Evolutionary conservation across 2,329 filamentous ascomycete genomes (phyloP), one percentile per base, ranked within the genome.

Genomic region (Penicillium sp.): DNA sequence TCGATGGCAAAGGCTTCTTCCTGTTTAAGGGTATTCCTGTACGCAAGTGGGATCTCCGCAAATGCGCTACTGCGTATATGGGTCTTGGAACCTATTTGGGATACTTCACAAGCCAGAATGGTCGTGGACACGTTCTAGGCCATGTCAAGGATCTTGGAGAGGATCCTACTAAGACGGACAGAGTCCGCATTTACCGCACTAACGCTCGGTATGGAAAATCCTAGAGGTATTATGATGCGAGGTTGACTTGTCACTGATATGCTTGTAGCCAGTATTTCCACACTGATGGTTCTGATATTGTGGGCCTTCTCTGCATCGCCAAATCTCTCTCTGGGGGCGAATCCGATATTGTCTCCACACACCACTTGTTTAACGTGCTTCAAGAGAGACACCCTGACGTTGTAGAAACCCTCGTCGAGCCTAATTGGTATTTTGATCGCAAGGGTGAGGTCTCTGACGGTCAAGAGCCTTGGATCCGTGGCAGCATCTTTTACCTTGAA

Each of bases 371-470:
- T 87, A 95, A 95, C 77, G 84, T 84, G 42, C 82, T 96, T 38
- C 90, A 92, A 73, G 79, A 79, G 50, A 86, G 93, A 73, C 83
- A 91, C 45, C 91, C 91, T 0, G 91, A 93, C 70, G 89, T 95
- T 1, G 89, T 90, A 1, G 86, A 90, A 74, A 82, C 88, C 5
- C 81, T 95, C 58, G 88, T 89, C 1, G 79, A 88, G 74, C 91
- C 91, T 0, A 86, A 91, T 65, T 96, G 92, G 92, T 94, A 95
- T 80, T 93, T 95, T 76, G 92, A 95, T 78, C 88, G 92, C 61
- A 96, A 96, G 80, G 92, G 92, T 10, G 92, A 95, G 80, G 85
- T 85, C 1, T 90, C 87, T 13, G 80, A 83, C n/a, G 91, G 91
- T 17, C 84, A 66, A 76, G 86, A 93, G 63, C 86, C 87, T 61